phyloP scores from a whole-genome alignment of 345 rosid genomes.

The Stellera chamaejasme region DNA sequence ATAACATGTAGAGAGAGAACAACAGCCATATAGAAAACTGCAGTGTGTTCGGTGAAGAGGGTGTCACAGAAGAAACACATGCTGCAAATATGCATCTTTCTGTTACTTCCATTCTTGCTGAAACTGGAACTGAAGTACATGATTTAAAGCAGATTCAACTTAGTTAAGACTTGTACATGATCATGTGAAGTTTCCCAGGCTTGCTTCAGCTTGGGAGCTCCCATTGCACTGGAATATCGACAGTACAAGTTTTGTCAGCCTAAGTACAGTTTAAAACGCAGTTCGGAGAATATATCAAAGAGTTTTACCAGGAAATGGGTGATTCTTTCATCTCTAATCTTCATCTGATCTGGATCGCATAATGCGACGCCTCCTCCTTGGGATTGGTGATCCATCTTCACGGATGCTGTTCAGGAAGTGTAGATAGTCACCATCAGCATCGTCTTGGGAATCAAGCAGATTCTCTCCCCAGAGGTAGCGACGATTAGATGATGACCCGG shows the following conservation, averaged over 20 bases:
- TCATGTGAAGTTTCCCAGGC: too few relatives aligned
- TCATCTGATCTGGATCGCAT: constrained; percentile 57
- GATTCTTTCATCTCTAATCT: constrained; percentile 36
- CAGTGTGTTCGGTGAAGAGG: too few relatives aligned
- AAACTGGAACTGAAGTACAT: too few relatives aligned
- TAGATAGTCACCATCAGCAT: constrained; percentile 37
- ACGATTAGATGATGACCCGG: constrained; percentile 48
- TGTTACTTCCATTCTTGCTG: too few relatives aligned
- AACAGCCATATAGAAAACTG: too few relatives aligned
- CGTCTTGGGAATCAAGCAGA: constrained; percentile 69
- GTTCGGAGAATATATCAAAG: constrained; percentile 18
- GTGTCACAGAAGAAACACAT: too few relatives aligned
- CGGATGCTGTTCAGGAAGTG: constrained; percentile 41
- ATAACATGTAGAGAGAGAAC: too few relatives aligned
- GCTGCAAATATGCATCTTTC: too few relatives aligned
- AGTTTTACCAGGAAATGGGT: constrained; percentile 32
- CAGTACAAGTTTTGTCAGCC: constrained; percentile 17
- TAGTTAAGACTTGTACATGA: too few relatives aligned
- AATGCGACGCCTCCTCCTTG: constrained; percentile 71
- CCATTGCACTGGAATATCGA: constrained; percentile 13
- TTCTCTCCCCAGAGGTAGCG: constrained; percentile 90
- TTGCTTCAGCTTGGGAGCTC: too few relatives aligned
- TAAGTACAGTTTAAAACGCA: constrained; percentile 17
- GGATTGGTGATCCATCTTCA: constrained; percentile 43
- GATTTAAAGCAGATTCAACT: too few relatives aligned